These are phyloP conservation scores for Trichophaea hybrida DNA, from an alignment of 2,329 filamentous ascomycete species.

Conservation along the genomic window DNA sequence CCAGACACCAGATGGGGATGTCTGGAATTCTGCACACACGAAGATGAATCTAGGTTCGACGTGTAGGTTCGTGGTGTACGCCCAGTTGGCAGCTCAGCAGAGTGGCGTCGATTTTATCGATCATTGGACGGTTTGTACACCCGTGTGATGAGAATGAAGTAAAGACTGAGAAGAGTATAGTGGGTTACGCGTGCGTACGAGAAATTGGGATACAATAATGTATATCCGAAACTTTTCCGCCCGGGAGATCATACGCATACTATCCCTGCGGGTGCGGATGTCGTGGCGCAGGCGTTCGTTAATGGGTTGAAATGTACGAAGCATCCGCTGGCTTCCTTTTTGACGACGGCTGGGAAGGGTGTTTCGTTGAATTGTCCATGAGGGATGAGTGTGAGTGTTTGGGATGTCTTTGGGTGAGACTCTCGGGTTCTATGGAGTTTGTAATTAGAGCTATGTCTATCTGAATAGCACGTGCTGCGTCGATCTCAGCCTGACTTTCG, in stretches of 20 bases:
- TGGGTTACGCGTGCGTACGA: conserved; percentile 41
- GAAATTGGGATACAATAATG: conserved; percentile 35
- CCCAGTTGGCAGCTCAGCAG: conserved; percentile 34
- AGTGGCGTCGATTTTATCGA: conserved; percentile 40
- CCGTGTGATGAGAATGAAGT: not conserved
- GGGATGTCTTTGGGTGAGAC: too few species aligned
- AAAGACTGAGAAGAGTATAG: conserved; percentile 16
- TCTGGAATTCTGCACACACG: conserved; percentile 41
- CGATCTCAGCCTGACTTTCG: too few species aligned
- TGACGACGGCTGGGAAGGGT: conserved; percentile 14
- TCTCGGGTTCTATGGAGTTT: too few species aligned
- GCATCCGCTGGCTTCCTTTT: conserved; percentile 31
- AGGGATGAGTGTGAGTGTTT: not conserved
- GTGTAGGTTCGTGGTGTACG: conserved; percentile 45
- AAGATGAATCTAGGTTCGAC: conserved; percentile 33
- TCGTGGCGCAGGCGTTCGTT: conserved; percentile 44
- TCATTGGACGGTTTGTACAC: conserved; percentile 34
- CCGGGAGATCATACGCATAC: conserved; percentile 49
- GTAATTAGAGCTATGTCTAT: too few species aligned
- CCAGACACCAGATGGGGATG: conserved; percentile 45
- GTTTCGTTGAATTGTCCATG: conserved; percentile 11
- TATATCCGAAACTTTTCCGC: conserved; percentile 36
- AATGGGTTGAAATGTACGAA: conserved; percentile 41
- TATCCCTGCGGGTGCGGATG: conserved; percentile 39
- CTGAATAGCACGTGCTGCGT: too few species aligned